A percentile compares a stretch with the other conserved stretches of the same genome.
These are phyloP conservation scores for Neurospora sp. DNA, from an alignment of 495 filamentous ascomycete genomes.

Conservation along the genomic window DNA sequence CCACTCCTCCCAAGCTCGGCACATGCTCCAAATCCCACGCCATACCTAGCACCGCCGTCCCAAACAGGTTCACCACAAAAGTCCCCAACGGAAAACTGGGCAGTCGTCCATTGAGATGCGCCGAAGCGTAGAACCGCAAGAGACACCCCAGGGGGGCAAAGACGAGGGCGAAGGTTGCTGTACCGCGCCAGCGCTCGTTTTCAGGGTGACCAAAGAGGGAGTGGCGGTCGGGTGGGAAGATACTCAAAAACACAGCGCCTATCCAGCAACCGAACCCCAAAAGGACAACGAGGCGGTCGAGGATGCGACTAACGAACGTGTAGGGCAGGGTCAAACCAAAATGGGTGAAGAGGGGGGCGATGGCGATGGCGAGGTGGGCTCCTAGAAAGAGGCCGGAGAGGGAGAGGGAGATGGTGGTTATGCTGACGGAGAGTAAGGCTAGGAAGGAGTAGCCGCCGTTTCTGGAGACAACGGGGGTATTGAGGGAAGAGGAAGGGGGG, in stretches of 20 bases:
- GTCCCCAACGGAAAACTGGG: slow-evolving; percentile 78
- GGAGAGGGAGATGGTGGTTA: slow-evolving; percentile 58
- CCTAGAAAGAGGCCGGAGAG: slow-evolving; percentile 61
- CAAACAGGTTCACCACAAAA: slow-evolving; percentile 73
- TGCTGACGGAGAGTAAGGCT: slow-evolving; percentile 60
- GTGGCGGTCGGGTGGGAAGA: slow-evolving; percentile 62
- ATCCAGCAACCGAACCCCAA: slow-evolving; percentile 69
- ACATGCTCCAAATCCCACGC: slow-evolving; percentile 65
- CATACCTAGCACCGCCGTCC: slow-evolving; percentile 55
- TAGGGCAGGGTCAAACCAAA: slow-evolving; percentile 50
- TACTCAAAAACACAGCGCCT: slow-evolving; percentile 63
- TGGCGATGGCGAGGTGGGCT: slow-evolving; percentile 65
- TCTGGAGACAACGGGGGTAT: slow-evolving; percentile 29
- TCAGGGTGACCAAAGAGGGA: too few relatives aligned
- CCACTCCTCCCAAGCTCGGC: slow-evolving; percentile 33
- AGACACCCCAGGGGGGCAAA: slow-evolving; percentile 82
- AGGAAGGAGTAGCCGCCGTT: slow-evolving; percentile 76
- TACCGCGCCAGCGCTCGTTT: slow-evolving; percentile 59
- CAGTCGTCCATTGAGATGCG: slow-evolving; percentile 56
- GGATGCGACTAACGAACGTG: slow-evolving; percentile 40
- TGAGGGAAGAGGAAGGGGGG: slow-evolving; percentile 8
- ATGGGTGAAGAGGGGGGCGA: slow-evolving; percentile 24
- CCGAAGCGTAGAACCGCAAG: slow-evolving; percentile 59
- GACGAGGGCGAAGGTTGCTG: slow-evolving; percentile 65
- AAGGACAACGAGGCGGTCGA: slow-evolving; percentile 54